Evolutionary conservation across 192 early-diverging fungal species (phyloP).

Genomic region (Coemansia guatemalensis): DNA sequence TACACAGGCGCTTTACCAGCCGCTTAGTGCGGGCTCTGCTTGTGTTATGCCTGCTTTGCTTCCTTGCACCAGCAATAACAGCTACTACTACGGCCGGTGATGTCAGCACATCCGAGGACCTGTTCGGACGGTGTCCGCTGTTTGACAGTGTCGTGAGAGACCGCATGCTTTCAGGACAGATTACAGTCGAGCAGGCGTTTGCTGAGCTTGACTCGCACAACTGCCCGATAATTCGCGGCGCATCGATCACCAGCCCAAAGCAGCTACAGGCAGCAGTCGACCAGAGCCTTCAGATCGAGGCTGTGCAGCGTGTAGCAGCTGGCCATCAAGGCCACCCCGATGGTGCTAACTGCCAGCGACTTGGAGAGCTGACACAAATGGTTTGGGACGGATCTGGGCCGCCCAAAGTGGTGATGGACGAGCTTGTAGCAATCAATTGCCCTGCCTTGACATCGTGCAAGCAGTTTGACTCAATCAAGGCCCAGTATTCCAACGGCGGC

Average conservation of each 20-base stretch:
- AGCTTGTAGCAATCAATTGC: slow-evolving; percentile 25
- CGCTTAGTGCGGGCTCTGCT: slow-evolving; percentile 9
- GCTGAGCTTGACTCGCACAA: slow-evolving; percentile 49
- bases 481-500: slow-evolving; percentile 20
- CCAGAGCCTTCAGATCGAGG: slow-evolving; percentile 12
- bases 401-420: slow-evolving; percentile 38
- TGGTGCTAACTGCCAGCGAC: slow-evolving; percentile 16
- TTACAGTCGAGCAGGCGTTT: slow-evolving; percentile 48
- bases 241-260: slow-evolving; percentile 41
- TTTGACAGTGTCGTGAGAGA: slow-evolving; percentile 44
- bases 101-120: neutral
- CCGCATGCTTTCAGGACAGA: slow-evolving; percentile 36
- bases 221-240: slow-evolving; percentile 53
- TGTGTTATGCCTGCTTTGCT: neutral
- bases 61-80: slow-evolving; percentile 4
- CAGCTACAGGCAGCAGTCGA: slow-evolving; percentile 39
- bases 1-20: neutral
- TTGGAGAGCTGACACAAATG: slow-evolving; percentile 19
- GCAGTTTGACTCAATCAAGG: slow-evolving; percentile 27
- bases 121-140: slow-evolving; percentile 46
- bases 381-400: slow-evolving; percentile 18
- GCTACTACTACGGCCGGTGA: slow-evolving; percentile 1
- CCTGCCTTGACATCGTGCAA: slow-evolving; percentile 38
- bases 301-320: neutral
- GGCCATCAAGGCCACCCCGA: slow-evolving; percentile 11